A percentile compares a stretch with the other conserved stretches of the same genome.
These are phyloP conservation scores for Medicago lupulina DNA, from an alignment of 306 rosid genomes.

Conservation along the genomic window DNA sequence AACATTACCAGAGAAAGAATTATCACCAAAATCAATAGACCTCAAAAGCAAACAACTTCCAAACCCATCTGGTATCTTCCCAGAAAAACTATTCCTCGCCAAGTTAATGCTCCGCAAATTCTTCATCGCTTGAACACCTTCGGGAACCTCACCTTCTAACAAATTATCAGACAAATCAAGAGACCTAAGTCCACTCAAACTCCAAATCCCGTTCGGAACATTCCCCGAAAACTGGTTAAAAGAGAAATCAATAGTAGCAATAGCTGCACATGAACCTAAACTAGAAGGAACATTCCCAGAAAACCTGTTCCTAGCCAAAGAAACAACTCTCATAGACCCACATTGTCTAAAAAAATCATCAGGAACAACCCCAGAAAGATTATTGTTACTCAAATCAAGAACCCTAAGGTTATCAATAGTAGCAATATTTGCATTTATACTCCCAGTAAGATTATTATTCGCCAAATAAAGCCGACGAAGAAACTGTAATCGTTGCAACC, in stretches of 20 bases:
- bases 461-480: conserved; percentile 75
- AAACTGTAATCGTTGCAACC: conserved; percentile 71
- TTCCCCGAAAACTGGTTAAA: conserved; percentile 74
- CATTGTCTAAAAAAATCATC: conserved; percentile 87
- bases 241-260: conserved; percentile 70
- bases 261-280: conserved; percentile 71
- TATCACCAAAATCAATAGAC: conserved; percentile 82
- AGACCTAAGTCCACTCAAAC: conserved; percentile 78
- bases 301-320: conserved; percentile 72
- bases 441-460: conserved; percentile 82
- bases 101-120: conserved; percentile 71
- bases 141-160: conserved; percentile 75
- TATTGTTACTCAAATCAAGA: conserved; percentile 78
- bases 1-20: conserved; percentile 66
- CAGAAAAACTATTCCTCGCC: conserved; percentile 71
- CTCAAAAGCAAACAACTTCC: conserved; percentile 91
- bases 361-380: conserved; percentile 72
- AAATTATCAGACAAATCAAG: conserved; percentile 77
- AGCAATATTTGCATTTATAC: conserved; percentile 66
- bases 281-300: conserved; percentile 73
- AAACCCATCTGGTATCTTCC: conserved; percentile 73
- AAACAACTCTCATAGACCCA: conserved; percentile 81
- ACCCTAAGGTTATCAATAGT: conserved; percentile 70
- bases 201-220: conserved; percentile 76
- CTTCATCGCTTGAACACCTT: conserved; percentile 61